Conservation (phyloP, 352 stramenopile species). For the Pythium dissimile region DNA sequence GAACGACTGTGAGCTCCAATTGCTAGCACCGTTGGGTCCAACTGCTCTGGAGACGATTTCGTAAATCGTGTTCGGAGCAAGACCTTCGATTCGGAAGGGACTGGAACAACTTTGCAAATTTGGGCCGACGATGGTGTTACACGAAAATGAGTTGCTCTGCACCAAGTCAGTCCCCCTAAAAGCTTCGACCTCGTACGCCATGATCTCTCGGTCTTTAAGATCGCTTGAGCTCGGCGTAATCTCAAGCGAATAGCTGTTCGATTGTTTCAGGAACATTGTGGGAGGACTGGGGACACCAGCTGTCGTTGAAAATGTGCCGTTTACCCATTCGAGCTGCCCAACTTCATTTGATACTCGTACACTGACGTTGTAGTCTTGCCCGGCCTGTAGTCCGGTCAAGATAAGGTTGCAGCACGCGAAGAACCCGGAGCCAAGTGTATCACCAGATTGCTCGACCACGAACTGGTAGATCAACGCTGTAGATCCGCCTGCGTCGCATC, state of each 20-base stretch:
- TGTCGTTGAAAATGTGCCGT: conserved; percentile 26
- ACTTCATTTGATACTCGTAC: conserved; percentile 30
- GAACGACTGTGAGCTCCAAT: conserved; percentile 8
- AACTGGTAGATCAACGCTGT: conserved; percentile 35
- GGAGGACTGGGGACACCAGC: conserved; percentile 29
- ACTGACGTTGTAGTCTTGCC: conserved; percentile 28
- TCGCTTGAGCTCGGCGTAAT: conserved; percentile 14
- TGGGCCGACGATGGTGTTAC: conserved; percentile 2
- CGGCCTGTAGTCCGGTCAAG: conserved; percentile 22
- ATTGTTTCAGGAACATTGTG: conserved; percentile 16
- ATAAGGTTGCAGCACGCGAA: conserved; percentile 48
- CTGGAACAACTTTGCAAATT: conserved; percentile 7
- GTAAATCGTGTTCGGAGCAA: conserved; percentile 30
- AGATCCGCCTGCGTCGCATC: conserved; percentile 41
- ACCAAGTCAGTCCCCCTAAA: background rate
- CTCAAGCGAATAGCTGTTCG: conserved; percentile 41
- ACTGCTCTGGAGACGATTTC: conserved; percentile 22
- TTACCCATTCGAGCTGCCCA: conserved; percentile 17
- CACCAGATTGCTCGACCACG: conserved; percentile 10
- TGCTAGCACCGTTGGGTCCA: conserved; percentile 28
- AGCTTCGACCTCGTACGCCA: conserved; percentile 25
- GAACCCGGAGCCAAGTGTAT: conserved; percentile 14
- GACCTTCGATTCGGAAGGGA: conserved; percentile 8
- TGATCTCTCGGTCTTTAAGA: conserved; percentile 34
- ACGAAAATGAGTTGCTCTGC: conserved; percentile 4